These are phyloP conservation scores for Usnea hakonensis DNA, from an alignment of 495 filamentous ascomycete genomes.

Conservation along the genomic window DNA sequence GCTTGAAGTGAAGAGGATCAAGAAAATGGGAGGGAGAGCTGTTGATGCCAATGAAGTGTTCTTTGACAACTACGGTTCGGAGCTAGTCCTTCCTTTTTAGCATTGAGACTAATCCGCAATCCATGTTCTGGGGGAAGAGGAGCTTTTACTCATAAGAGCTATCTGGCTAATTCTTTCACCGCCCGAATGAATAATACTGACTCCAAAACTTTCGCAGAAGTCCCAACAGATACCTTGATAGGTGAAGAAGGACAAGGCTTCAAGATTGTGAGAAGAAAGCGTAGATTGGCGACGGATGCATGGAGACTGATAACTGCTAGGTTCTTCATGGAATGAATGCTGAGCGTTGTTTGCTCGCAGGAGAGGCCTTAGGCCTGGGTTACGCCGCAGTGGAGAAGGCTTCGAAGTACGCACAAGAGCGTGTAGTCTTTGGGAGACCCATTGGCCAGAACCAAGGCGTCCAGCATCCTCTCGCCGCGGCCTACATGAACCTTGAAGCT, in stretches of 20 bases:
- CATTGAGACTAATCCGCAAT: too few species aligned
- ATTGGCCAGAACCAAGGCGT: constrained; percentile 73
- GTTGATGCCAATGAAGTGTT: constrained; percentile 82
- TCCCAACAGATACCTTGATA: constrained; percentile 54
- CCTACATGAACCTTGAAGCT: constrained; percentile 72
- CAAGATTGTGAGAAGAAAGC: constrained; percentile 41
- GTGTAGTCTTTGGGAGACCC: constrained; percentile 60
- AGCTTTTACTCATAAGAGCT: too few species aligned
- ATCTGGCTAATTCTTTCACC: too few species aligned
- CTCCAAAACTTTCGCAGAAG: too few species aligned
- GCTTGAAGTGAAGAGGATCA: constrained; percentile 60
- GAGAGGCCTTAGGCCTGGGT: constrained; percentile 69
- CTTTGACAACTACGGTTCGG: constrained; percentile 67
- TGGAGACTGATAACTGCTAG: constrained; percentile 13
- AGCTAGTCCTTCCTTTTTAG: too few species aligned
- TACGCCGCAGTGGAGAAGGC: constrained; percentile 63
- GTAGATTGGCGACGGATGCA: background rate
- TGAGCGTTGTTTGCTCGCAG: constrained; percentile 67
- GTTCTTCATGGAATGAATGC: constrained; percentile 80
- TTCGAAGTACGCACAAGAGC: constrained; percentile 57
- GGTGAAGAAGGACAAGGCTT: constrained; percentile 66
- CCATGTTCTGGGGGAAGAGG: too few species aligned
- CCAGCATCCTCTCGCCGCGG: constrained; percentile 64
- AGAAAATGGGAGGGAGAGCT: constrained; percentile 73
- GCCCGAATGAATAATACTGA: too few species aligned